A percentile compares a stretch with the other conserved stretches of the same genome.
phyloP scores from a whole-genome alignment of 1,284 basidiomycete genomes.

The Leccinum subspadiceum region DNA sequence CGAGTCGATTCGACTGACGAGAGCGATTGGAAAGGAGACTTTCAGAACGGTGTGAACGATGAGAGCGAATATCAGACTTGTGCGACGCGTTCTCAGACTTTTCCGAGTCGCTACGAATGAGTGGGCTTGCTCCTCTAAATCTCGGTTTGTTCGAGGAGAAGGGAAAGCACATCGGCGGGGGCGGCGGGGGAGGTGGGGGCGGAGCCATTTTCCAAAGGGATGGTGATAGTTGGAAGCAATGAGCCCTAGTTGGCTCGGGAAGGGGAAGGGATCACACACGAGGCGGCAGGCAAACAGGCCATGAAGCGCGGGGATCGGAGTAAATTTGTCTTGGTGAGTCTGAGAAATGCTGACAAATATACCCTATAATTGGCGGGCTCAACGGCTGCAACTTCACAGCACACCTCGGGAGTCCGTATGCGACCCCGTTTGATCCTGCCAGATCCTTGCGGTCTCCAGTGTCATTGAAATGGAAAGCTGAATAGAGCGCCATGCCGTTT shows the following conservation, averaged over 20 bases:
- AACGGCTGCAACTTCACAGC: slow-evolving; percentile 2
- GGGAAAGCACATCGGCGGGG: slow-evolving; percentile 57
- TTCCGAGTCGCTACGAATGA: slow-evolving; percentile 34
- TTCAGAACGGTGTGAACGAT: slow-evolving; percentile 28
- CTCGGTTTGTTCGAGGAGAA: slow-evolving; percentile 38
- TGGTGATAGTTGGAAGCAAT: slow-evolving; percentile 18
- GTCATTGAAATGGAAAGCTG: slow-evolving; percentile 15
- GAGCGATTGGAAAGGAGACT: slow-evolving; percentile 22
- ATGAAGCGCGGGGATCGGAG: slow-evolving; percentile 11
- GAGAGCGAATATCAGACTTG: slow-evolving; percentile 30
- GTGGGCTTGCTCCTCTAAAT: slow-evolving; percentile 32
- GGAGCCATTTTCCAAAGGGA: slow-evolving; percentile 38
- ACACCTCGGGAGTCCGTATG: slow-evolving; percentile 13
- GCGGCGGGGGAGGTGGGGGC: slow-evolving; percentile 46
- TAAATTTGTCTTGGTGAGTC: slow-evolving; percentile 27
- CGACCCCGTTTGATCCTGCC: slow-evolving; percentile 28
- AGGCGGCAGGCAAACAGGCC: slow-evolving; percentile 23
- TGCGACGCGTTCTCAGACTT: slow-evolving; percentile 31
- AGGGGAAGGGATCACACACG: slow-evolving; percentile 29
- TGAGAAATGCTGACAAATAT: slow-evolving; percentile 28
- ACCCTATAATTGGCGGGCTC: slow-evolving; percentile 14
- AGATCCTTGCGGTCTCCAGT: slow-evolving; percentile 13
- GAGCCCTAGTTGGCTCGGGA: slow-evolving; percentile 16
- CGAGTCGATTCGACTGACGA: slow-evolving; percentile 27
- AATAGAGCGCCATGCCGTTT: slow-evolving; percentile 13